Percentiles rank a stretch among this genome's conserved stretches.
phyloP scores from a whole-genome alignment of 2,329 filamentous ascomycete genomes.

The Monilinia polystroma region DNA sequence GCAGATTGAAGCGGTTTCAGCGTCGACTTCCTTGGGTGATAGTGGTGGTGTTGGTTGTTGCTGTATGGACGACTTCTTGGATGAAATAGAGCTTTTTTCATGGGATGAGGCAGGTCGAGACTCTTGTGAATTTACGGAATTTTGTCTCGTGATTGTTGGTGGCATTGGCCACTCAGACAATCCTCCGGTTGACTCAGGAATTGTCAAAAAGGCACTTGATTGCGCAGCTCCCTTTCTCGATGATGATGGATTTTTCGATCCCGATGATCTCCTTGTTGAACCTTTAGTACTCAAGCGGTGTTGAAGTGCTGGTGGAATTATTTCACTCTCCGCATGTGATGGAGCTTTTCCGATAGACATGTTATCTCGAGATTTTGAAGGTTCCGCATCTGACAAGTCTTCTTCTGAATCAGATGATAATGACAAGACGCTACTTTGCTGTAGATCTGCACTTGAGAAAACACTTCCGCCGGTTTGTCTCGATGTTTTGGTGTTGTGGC shows the following conservation, averaged over 20 bases:
- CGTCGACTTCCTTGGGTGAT: constrained; percentile 34
- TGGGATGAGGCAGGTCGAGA: constrained; percentile 15
- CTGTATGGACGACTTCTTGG: constrained; percentile 24
- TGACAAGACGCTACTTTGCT: constrained; percentile 39
- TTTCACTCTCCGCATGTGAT: constrained; percentile 22
- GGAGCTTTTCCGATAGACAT: constrained; percentile 18
- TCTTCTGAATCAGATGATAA: constrained; percentile 40
- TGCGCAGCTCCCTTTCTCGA: constrained; percentile 3
- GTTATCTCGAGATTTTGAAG: constrained; percentile 22
- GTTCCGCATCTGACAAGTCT: constrained; percentile 30
- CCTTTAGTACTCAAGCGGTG: constrained; percentile 2
- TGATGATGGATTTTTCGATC: constrained; percentile 7
- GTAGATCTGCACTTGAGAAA: constrained; percentile 37
- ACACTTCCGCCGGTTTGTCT: constrained; percentile 35
- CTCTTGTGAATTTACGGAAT: constrained; percentile 15
- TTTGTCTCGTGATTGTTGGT: constrained; percentile 10
- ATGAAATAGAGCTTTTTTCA: constrained; percentile 11
- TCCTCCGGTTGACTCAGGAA: constrained; percentile 14
- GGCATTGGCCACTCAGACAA: constrained; percentile 8
- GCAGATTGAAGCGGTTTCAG: constrained; percentile 27
- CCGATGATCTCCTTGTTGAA: not conserved
- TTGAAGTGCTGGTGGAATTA: constrained; percentile 17
- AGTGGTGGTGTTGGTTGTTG: constrained; percentile 37
- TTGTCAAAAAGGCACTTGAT: constrained; percentile 8
- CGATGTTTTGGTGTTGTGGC: constrained; percentile 38